phyloP scores from a whole-genome alignment of 176 grass and related monocot genomes.

The barley (Hordeum vulgare) region DNA sequence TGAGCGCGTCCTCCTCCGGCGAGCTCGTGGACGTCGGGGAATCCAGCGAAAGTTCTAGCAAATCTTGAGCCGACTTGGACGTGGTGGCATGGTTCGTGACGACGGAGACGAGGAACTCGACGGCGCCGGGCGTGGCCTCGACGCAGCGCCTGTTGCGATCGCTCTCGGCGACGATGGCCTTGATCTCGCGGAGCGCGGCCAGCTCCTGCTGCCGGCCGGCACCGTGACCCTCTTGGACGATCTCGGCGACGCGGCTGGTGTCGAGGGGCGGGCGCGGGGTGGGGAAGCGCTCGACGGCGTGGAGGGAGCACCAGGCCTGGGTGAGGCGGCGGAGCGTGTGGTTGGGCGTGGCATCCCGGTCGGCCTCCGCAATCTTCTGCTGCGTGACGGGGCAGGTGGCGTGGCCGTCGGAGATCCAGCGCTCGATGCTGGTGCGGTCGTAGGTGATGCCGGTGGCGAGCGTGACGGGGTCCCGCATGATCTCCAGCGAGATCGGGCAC shows the following conservation, averaged over 20 bases:
- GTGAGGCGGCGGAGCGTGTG: conserved; percentile 83
- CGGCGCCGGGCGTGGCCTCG: conserved; percentile 20
- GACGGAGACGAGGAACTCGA: conserved; percentile 42
- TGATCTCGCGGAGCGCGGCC: conserved; percentile 43
- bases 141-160: conserved; percentile 51
- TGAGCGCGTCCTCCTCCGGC: conserved; percentile 46
- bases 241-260: conserved; percentile 28
- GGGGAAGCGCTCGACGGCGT: conserved; percentile 67
- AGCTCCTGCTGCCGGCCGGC: neutral
- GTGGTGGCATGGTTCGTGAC: neutral
- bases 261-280: conserved; percentile 50
- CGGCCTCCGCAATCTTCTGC: conserved; percentile 10
- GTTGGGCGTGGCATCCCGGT: conserved; percentile 71
- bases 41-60: neutral
- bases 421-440: conserved; percentile 71
- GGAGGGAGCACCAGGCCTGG: conserved; percentile 71
- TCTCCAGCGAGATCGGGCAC: conserved; percentile 83
- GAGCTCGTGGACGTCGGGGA: conserved; percentile 24
- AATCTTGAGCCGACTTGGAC: neutral
- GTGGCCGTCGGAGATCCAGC: conserved; percentile 60
- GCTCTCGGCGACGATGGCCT: conserved; percentile 42
- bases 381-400: conserved; percentile 62
- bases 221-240: conserved; percentile 35
- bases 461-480: conserved; percentile 78
- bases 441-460: conserved; percentile 88